These are phyloP conservation scores for Collybia nuda DNA, from an alignment of 768 basidiomycete genomes.

Conservation along the genomic window DNA sequence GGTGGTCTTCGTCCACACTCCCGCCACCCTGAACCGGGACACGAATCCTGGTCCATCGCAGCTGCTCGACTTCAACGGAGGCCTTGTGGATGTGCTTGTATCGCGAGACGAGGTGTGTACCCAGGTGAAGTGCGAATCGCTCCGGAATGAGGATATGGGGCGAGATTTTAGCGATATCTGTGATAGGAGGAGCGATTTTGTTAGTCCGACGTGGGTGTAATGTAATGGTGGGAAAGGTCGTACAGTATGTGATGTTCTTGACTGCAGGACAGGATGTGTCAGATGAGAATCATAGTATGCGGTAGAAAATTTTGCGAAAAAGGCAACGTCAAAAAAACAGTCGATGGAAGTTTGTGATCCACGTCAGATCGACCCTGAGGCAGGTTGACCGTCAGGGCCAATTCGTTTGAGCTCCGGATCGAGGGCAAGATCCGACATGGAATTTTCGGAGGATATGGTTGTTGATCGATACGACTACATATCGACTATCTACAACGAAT, in stretches of 20 bases:
- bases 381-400: no score
- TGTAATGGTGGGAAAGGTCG: slow-evolving; percentile 14
- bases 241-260: slow-evolving; percentile 70
- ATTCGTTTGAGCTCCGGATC: no score
- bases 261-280: slow-evolving; percentile 32
- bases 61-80: slow-evolving; percentile 70
- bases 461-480: no score
- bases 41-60: slow-evolving; percentile 81
- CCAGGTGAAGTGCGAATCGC: slow-evolving; percentile 86
- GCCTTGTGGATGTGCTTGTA: slow-evolving; percentile 77
- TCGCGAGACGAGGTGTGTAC: slow-evolving; percentile 75
- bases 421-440: no score
- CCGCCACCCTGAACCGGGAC: slow-evolving; percentile 39
- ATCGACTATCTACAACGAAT: no score
- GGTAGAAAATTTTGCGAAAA: no score
- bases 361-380: no score
- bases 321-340: no score
- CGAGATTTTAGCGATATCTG: slow-evolving; percentile 86
- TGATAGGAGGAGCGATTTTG: no score
- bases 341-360: no score
- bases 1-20: slow-evolving; percentile 45
- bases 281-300: background rate
- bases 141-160: slow-evolving; percentile 84
- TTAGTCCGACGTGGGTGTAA: background rate
- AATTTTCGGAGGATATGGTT: no score